Percentiles rank a stretch among this genome's conserved stretches.
phyloP scores from a whole-genome alignment of 75 land plant species.

The Pseudotsuga menziesii region DNA sequence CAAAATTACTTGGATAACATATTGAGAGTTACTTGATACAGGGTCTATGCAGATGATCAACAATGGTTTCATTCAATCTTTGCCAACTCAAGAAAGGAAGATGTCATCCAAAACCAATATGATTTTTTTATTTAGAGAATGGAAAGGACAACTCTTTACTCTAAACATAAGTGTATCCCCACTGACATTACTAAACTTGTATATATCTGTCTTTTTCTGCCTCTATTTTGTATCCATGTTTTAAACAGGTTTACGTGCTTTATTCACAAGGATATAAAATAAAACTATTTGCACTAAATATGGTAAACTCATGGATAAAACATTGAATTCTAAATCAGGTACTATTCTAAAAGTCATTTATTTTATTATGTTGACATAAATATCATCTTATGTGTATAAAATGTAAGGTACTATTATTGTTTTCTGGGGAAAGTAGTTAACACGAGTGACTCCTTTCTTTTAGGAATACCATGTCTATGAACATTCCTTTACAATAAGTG shows the following conservation, averaged over 20 bases:
- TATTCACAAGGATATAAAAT: neutral
- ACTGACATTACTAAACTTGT: neutral
- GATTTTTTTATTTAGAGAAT: constrained; percentile 93
- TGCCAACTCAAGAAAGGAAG: constrained; percentile 69
- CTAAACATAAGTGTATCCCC: constrained; percentile 65
- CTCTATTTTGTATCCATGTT: neutral
- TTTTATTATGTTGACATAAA: neutral
- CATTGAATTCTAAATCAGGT: neutral
- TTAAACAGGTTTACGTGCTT: neutral
- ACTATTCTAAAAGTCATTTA: neutral
- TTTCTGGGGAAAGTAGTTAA: neutral
- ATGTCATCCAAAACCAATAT: constrained; percentile 83
- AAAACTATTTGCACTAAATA: neutral
- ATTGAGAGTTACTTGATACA: constrained; percentile 10
- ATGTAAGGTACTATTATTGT: too few relatives aligned
- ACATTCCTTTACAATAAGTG: too few relatives aligned
- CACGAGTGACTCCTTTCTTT: neutral
- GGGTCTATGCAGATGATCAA: constrained; percentile 90
- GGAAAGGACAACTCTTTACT: constrained; percentile 86
- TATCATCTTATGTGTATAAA: neutral
- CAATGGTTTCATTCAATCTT: constrained; percentile 90
- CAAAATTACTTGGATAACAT: neutral
- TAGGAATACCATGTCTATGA: too few relatives aligned
- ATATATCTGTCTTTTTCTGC: neutral
- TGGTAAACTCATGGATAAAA: neutral